phyloP scores from a whole-genome alignment of 2,329 filamentous ascomycete species.

The Lanzia echinophila region DNA sequence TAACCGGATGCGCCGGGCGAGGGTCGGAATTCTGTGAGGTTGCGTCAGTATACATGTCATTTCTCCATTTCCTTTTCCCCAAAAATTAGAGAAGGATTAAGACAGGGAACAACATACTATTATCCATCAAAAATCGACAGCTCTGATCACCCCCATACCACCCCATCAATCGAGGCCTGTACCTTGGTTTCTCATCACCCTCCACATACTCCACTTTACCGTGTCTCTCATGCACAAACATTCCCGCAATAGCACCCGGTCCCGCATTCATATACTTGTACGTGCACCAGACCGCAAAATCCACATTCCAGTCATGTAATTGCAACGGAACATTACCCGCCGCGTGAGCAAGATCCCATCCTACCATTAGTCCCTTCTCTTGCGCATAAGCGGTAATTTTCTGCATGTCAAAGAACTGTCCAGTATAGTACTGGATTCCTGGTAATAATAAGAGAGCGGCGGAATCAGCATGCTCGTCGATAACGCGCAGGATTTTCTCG shows the following conservation, averaged over 20 bases:
- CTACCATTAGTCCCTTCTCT: slow-evolving; percentile 62
- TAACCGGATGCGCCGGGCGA: slow-evolving; percentile 73
- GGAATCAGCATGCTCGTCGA: slow-evolving; percentile 65
- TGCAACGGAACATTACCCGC: slow-evolving; percentile 74
- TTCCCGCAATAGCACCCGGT: slow-evolving; percentile 71
- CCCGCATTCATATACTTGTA: slow-evolving; percentile 93
- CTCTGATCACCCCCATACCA: slow-evolving; percentile 84
- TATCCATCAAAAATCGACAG: slow-evolving; percentile 77
- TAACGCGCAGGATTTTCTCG: slow-evolving; percentile 62
- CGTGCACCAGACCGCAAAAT: slow-evolving; percentile 89
- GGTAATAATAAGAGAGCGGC: slow-evolving; percentile 75
- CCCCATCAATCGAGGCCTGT: slow-evolving; percentile 63
- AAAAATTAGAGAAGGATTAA: not conserved
- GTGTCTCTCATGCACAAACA: slow-evolving; percentile 74
- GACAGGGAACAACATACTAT: slow-evolving; percentile 34
- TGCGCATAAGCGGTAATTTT: slow-evolving; percentile 74
- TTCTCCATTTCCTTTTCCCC: slow-evolving; percentile 14
- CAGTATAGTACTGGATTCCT: slow-evolving; percentile 87
- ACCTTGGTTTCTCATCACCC: slow-evolving; percentile 39
- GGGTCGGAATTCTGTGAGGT: slow-evolving; percentile 55
- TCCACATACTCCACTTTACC: slow-evolving; percentile 45
- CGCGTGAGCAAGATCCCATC: slow-evolving; percentile 86
- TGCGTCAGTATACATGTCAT: slow-evolving; percentile 13
- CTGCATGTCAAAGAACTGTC: slow-evolving; percentile 78
- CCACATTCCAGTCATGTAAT: slow-evolving; percentile 83